phyloP scores from a whole-genome alignment of 768 basidiomycete species.

The Dentipellis fragilis region DNA sequence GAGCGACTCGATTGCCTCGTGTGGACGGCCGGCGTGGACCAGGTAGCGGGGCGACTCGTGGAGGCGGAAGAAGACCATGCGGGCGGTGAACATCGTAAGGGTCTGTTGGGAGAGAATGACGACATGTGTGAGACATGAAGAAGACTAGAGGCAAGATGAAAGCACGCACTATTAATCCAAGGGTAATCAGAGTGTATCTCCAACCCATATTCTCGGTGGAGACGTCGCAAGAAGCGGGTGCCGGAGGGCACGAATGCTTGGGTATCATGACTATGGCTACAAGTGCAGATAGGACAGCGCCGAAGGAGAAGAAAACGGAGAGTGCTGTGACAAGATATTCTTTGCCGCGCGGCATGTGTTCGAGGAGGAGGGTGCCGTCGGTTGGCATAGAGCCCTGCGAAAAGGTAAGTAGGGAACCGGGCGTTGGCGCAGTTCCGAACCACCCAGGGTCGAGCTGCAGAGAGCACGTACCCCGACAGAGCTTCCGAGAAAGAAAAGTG shows the following conservation, averaged over 20 bases:
- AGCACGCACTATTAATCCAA: slow-evolving; percentile 73
- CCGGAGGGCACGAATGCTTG: slow-evolving; percentile 49
- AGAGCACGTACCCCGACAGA: slow-evolving; percentile 70
- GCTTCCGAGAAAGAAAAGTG: slow-evolving; percentile 83
- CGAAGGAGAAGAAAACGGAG: slow-evolving; percentile 93
- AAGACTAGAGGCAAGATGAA: background rate
- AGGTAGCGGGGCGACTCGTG: slow-evolving; percentile 94
- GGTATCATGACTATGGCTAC: slow-evolving; percentile 79
- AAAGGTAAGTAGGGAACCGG: too few species aligned
- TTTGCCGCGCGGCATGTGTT: slow-evolving; percentile 88
- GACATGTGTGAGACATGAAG: background rate
- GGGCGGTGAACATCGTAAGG: slow-evolving; percentile 73
- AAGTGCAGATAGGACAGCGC: slow-evolving; percentile 77
- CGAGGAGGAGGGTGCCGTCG: slow-evolving; percentile 84
- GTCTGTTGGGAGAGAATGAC: slow-evolving; percentile 41
- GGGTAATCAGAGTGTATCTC: slow-evolving; percentile 69
- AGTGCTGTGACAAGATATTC: slow-evolving; percentile 87
- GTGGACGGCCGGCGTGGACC: slow-evolving; percentile 75
- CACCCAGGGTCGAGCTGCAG: background rate
- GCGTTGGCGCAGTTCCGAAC: background rate
- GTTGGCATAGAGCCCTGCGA: slow-evolving; percentile 89
- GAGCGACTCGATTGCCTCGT: slow-evolving; percentile 77
- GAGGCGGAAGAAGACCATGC: slow-evolving; percentile 83
- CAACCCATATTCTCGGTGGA: slow-evolving; percentile 71
- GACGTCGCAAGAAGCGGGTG: slow-evolving; percentile 49